These are phyloP conservation scores for Trapa incisa DNA, from an alignment of 345 rosid species.

Conservation along the genomic window DNA sequence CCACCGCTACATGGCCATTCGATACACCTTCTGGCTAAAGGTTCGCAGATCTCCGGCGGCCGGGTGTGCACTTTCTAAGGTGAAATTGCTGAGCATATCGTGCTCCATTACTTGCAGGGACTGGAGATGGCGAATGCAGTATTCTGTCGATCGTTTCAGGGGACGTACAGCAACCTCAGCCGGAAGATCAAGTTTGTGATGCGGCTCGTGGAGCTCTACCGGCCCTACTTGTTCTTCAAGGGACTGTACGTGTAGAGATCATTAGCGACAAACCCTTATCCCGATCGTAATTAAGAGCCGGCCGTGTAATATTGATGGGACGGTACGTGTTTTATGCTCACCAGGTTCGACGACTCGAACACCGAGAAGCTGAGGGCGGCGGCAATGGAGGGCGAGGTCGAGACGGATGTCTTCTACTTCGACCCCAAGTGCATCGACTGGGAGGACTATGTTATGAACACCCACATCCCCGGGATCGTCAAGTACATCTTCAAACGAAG, in stretches of 20 bases:
- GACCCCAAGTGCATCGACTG: slow-evolving; percentile 51
- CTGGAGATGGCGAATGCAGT: slow-evolving; percentile 11
- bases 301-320: too few relatives aligned
- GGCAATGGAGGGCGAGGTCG: slow-evolving; percentile 20
- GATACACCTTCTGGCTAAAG: slow-evolving; percentile 50
- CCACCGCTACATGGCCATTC: slow-evolving; percentile 56
- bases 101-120: neutral
- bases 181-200: slow-evolving; percentile 18
- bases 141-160: slow-evolving; percentile 10
- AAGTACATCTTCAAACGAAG: slow-evolving; percentile 33
- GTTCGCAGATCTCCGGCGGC: slow-evolving; percentile 14
- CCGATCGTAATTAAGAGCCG: too few relatives aligned
- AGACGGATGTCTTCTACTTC: slow-evolving; percentile 29
- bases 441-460: slow-evolving; percentile 46
- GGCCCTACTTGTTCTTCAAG: slow-evolving; percentile 25
- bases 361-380: slow-evolving; percentile 28
- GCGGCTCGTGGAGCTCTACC: slow-evolving; percentile 25
- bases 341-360: slow-evolving; percentile 62
- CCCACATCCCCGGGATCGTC: slow-evolving; percentile 57
- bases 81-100: too few relatives aligned
- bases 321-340: neutral
- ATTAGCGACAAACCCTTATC: too few relatives aligned
- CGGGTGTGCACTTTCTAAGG: too few relatives aligned
- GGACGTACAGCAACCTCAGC: neutral
- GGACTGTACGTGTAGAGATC: slow-evolving; percentile 9